Conservation (phyloP, 2,329 filamentous ascomycete species). For the Verticillium nubilum region DNA sequence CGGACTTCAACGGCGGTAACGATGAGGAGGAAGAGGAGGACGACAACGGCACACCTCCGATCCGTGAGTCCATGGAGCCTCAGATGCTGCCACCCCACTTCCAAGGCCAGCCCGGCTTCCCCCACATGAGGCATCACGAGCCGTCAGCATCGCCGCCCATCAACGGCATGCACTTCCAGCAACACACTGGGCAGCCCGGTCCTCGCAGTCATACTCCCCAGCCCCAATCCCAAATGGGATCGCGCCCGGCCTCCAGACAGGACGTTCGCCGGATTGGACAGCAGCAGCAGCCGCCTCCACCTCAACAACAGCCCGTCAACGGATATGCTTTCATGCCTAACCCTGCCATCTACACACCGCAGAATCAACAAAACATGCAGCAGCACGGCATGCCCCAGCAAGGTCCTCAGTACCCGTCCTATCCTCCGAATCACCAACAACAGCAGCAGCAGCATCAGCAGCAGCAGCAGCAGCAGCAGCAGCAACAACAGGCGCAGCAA, state of each 20-base stretch:
- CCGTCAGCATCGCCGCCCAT: slow-evolving; percentile 88
- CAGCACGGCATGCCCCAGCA: slow-evolving; percentile 31
- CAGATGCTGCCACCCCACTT: slow-evolving; percentile 67
- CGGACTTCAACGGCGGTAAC: slow-evolving; percentile 82
- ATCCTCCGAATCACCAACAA: slow-evolving; percentile 15
- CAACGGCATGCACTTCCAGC: slow-evolving; percentile 67
- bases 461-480: slow-evolving; percentile 16
- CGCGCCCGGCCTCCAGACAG: slow-evolving; percentile 74
- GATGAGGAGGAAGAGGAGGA: slow-evolving; percentile 83
- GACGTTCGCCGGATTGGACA: slow-evolving; percentile 69
- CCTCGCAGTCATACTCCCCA: slow-evolving; percentile 76
- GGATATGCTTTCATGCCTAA: slow-evolving; percentile 83
- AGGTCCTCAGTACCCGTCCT: slow-evolving; percentile 32
- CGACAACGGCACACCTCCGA: slow-evolving; percentile 66
- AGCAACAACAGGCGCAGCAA: slow-evolving; percentile 22
- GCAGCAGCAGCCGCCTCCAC: slow-evolving; percentile 53
- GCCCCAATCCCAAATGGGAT: slow-evolving; percentile 71
- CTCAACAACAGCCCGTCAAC: slow-evolving; percentile 52
- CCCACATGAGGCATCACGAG: slow-evolving; percentile 75
- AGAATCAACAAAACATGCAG: slow-evolving; percentile 36
- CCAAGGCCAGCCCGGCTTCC: slow-evolving; percentile 64
- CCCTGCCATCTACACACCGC: slow-evolving; percentile 77
- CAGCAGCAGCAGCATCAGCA: slow-evolving; percentile 25
- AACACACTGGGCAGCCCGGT: slow-evolving; percentile 35
- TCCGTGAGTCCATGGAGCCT: slow-evolving; percentile 52